Base-by-base conservation (phyloP, 768 basidiomycete species). In the Termitomyces sp. region DNA sequence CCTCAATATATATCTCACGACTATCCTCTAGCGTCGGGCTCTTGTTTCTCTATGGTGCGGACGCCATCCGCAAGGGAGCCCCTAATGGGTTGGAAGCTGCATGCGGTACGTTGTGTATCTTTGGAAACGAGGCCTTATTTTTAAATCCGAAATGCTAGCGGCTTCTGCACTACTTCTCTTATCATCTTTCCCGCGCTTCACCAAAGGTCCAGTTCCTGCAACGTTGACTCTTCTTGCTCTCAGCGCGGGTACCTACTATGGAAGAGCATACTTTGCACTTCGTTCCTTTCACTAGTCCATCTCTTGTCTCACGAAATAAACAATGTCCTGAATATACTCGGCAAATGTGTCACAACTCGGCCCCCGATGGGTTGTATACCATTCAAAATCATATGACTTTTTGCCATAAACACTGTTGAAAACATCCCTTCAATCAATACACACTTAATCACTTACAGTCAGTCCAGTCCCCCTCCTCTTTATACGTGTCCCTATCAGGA, bases 31-130 rank as follows among this genome's bases (percentile, higher is more conserved):
- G 90, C 63, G 90, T 94, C 47, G 92, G 91, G 58, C 73, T 82
- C 18, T 76, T 92, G 49, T 94, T 89, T 70, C 76, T 92, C 26
- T 92, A 85, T 82, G 87, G 89, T 56, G 91, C 86, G 38, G 81
- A 90, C 60, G 78, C 76, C 66, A 88, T 94, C 62, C 84, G 85
- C 59, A 89, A 81, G 66, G 87, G 89, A 38, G 80, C 83, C 13
- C 66, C 81, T 3, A 85, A 88, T 61, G 89, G 92, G n/a, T 71
- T 92, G 54, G 88, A 93, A 67, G 83, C 78, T 32, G 92, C 91
- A 40, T 76, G 92, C 14, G 91, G 92, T 86, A 67, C 66, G 80
- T 65, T n/a, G 30, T 33, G 11, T 33, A 28, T n/a, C 2, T 41
- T 6, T 45, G 44, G 57, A 40, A 62, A 52, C 2, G 56, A 56